Percentiles rank a stretch among this genome's conserved stretches.
Conservation (phyloP, 306 rosid species). For the Dicorynia guianensis region DNA sequence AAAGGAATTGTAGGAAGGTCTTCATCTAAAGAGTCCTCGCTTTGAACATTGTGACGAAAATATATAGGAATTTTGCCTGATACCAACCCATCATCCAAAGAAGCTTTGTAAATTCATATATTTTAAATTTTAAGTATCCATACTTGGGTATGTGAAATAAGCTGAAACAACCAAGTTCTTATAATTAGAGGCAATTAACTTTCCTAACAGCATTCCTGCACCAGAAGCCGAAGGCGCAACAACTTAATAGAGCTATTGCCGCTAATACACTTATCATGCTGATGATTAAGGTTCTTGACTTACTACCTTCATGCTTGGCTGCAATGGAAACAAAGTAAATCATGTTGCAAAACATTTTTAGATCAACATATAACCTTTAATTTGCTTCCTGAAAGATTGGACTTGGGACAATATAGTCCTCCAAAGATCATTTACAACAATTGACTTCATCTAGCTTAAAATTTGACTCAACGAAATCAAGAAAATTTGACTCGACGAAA, state of each 20-base stretch:
- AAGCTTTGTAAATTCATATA: neutral
- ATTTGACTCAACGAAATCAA: too few species aligned
- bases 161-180: neutral
- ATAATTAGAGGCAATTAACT: neutral
- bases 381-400: too few species aligned
- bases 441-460: too few species aligned
- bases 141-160: neutral
- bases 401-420: too few species aligned
- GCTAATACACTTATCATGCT: conserved; percentile 3
- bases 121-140: neutral
- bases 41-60: neutral
- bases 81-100: neutral
- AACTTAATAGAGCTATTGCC: neutral
- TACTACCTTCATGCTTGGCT: neutral
- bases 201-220: neutral
- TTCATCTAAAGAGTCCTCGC: conserved; percentile 20
- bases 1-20: conserved; percentile 48
- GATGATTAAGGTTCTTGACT: neutral
- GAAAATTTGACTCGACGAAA: too few species aligned
- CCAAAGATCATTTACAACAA: too few species aligned
- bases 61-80: neutral
- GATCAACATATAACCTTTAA: too few species aligned
- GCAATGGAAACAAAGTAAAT: neutral
- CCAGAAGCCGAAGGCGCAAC: neutral
- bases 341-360: neutral